These are phyloP conservation scores for Limtongozyma cylindracea DNA, from an alignment of 805 yeast species.

Conservation along the genomic window DNA sequence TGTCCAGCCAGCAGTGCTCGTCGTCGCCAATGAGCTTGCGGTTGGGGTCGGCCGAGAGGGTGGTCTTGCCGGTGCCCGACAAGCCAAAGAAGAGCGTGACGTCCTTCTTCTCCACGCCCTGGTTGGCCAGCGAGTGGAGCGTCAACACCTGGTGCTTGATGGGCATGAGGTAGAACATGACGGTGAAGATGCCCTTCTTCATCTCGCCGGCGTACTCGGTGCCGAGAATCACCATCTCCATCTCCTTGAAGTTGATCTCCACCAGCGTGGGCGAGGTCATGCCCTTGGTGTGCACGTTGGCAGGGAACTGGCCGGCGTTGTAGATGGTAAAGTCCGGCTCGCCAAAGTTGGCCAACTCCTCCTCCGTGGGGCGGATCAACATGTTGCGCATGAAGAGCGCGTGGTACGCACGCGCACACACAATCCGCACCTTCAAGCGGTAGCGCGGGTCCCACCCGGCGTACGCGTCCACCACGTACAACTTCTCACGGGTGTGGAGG, in stretches of 20 bases:
- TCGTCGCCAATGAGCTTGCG: constrained; percentile 92
- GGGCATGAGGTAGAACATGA: constrained; percentile 97
- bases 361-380: constrained; percentile 85
- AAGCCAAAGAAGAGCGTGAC: constrained; percentile 91
- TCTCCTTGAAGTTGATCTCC: constrained; percentile 85
- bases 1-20: constrained; percentile 98
- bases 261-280: constrained; percentile 94
- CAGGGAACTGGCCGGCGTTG: constrained; percentile 98
- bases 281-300: constrained; percentile 86
- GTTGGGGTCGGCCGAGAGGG: constrained; percentile 87
- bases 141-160: constrained; percentile 77
- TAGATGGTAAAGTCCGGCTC: constrained; percentile 96
- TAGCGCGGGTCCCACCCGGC: constrained; percentile 99
- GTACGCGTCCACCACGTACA: constrained; percentile 85
- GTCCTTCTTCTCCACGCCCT: constrained; percentile 59
- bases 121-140: constrained; percentile 86
- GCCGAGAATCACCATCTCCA: constrained; percentile 98
- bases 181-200: constrained; percentile 98
- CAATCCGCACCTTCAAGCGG: constrained; percentile 85
- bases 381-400: constrained; percentile 95
- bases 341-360: constrained; percentile 74
- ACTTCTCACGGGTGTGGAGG: constrained; percentile 82
- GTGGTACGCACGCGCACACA: constrained; percentile 96
- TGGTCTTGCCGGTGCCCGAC: constrained; percentile 96
- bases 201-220: constrained; percentile 99